A percentile compares a stretch with the other conserved stretches of the same genome.
These are phyloP conservation scores for Dittrichia graveolens DNA, from an alignment of 129 eudicot genomes.

Conservation along the genomic window DNA sequence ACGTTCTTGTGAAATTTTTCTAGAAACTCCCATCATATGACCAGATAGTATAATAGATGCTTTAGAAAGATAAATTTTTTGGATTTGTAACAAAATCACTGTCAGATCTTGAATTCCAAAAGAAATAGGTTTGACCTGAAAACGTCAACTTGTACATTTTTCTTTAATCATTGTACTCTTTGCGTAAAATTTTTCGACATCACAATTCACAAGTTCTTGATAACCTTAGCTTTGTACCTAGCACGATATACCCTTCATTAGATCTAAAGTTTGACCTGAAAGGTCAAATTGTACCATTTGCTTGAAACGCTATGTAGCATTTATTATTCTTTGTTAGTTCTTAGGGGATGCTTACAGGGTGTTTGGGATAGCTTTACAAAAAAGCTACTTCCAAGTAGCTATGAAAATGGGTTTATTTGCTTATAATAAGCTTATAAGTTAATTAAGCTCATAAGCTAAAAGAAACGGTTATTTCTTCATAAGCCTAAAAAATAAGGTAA, in stretches of 20 bases:
- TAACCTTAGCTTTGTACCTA: slow-evolving; percentile 20
- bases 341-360: too few relatives aligned
- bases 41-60: neutral
- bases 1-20: neutral
- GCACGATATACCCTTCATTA: neutral
- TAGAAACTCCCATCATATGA: neutral
- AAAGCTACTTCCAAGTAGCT: too few relatives aligned
- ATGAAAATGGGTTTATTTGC: too few relatives aligned
- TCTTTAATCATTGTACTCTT: neutral
- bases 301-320: neutral
- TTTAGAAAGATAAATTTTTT: neutral
- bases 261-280: neutral
- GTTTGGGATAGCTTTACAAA: too few relatives aligned
- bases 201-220: neutral
- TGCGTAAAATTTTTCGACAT: neutral
- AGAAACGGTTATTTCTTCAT: too few relatives aligned
- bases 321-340: too few relatives aligned
- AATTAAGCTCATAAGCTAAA: too few relatives aligned
- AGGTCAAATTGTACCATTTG: neutral
- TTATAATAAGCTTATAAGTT: too few relatives aligned
- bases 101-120: slow-evolving; percentile 6
- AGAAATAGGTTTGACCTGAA: slow-evolving; percentile 16
- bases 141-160: neutral
- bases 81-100: neutral
- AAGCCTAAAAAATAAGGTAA: too few relatives aligned